Conservation (phyloP, 129 eudicot species). For the Ambrosia artemisiifolia region DNA sequence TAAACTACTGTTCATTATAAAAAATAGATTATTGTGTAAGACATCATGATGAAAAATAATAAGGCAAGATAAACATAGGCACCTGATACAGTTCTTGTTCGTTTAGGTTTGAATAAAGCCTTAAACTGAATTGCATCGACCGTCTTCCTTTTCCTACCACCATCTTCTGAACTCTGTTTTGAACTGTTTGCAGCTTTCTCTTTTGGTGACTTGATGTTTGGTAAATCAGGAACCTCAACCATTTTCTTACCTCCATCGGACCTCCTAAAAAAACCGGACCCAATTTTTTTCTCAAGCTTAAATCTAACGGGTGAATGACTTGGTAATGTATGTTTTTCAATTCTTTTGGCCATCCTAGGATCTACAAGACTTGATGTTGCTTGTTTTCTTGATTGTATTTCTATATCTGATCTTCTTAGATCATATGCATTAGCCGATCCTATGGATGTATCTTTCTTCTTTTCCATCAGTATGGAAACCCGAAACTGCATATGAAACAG, state of each 20-base stretch:
- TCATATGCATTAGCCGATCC: conserved; percentile 25
- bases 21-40: not conserved
- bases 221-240: conserved; percentile 23
- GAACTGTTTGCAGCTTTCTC: conserved; percentile 29
- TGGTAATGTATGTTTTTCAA: conserved; percentile 41
- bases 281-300: conserved; percentile 43
- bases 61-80: not conserved
- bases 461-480: conserved; percentile 36
- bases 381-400: conserved; percentile 39
- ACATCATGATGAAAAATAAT: not conserved
- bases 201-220: conserved; percentile 33
- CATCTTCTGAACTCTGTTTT: conserved; percentile 40
- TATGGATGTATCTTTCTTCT: conserved; percentile 33
- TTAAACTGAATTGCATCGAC: conserved; percentile 37
- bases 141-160: conserved; percentile 47
- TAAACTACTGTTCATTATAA: not conserved
- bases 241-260: conserved; percentile 54
- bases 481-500: conserved; percentile 8
- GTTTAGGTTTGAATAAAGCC: conserved; percentile 36
- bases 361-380: conserved; percentile 23
- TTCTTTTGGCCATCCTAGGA: conserved; percentile 48
- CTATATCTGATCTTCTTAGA: conserved; percentile 53
- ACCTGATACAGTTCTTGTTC: conserved; percentile 40
- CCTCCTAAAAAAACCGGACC: conserved; percentile 47
- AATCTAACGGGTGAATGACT: conserved; percentile 23